phyloP scores from a whole-genome alignment of 371 early-diverging fungal species.

The Circinella minor region DNA sequence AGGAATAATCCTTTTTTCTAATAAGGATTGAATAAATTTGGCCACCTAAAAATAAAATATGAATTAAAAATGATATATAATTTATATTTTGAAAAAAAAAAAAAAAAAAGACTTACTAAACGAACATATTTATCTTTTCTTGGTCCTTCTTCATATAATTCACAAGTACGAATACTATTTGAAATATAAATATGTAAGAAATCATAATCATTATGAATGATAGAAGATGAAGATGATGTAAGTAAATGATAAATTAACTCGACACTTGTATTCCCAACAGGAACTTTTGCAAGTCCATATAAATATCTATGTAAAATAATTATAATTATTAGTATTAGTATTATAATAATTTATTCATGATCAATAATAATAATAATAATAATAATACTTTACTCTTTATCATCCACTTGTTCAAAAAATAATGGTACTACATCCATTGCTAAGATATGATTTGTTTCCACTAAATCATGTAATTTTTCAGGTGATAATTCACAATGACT shows the following conservation, averaged over 20 bases:
- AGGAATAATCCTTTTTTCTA: conserved; percentile 58
- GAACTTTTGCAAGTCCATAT: conserved; percentile 31
- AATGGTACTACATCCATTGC: conserved; percentile 35
- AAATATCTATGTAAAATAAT: conserved; percentile 27
- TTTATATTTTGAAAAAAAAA: background rate
- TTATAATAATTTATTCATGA: background rate
- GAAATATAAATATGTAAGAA: conserved; percentile 70
- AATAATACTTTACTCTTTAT: conserved; percentile 23
- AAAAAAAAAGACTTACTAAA: conserved; percentile 49
- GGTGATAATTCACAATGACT: conserved; percentile 23
- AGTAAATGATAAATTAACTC: conserved; percentile 71
- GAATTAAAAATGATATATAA: background rate
- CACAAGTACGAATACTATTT: conserved; percentile 70
- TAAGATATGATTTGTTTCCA: conserved; percentile 44
- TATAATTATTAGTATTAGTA: too few species aligned
- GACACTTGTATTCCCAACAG: conserved; percentile 48
- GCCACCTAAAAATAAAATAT: conserved; percentile 52
- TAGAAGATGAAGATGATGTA: conserved; percentile 17
- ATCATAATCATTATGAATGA: conserved; percentile 32
- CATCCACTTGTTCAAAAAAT: conserved; percentile 21
- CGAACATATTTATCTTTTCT: conserved; percentile 69
- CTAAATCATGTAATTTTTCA: conserved; percentile 26
- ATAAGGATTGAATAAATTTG: conserved; percentile 69
- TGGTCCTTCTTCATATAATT: conserved; percentile 55
- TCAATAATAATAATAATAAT: background rate